Evolutionary conservation across 2,329 filamentous ascomycete species (phyloP), one percentile per base, ranked within the genome.

Genomic region (Aureobasidium sp.): DNA sequence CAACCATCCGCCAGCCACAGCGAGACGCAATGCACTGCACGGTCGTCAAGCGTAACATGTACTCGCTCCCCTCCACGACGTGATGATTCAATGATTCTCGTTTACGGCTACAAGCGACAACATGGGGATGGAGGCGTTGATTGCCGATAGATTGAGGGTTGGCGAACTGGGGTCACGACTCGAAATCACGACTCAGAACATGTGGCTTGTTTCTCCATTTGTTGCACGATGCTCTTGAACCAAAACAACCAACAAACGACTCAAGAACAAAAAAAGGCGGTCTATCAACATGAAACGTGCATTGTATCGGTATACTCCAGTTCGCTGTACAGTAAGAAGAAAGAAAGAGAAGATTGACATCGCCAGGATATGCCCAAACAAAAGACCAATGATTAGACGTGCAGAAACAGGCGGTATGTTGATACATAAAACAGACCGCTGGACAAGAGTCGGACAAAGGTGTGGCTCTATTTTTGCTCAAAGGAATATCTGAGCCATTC

Each of bases 401-500:
- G 51, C 53, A 47, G 21, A 29, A 25, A 32, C 27, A 14, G 27
- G 39, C 39, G 39, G 53, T 57, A 32, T 57, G 1, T 44, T 11
- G 13, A 57, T 30, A 57, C 39, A 36, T 44, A 41, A 45, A 44
- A 25, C 51, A 44, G 51, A 55, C 25, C 29, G 51, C 39, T 34
- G n/a, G 39, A 21, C 6, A 4, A 45, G 29, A 58, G 42, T 29
- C 42, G 37, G 32, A 21, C 14, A 30, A 1, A 34, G 25, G 3
- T 13, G 29, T 36, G 9, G 32, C 30, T 32, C 57, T 59, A 59
- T 34, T 59, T 59, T 37, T 37, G 34, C 57, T 85, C 82, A 73
- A 87, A 86, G 64, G 79, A 88, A 77, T 90, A 90, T 68, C 86
- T 81, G 73, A 90, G 74, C 86, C 87, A 90, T 73, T 88, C 87